A percentile compares a stretch with the other conserved stretches of the same genome.
Conservation (phyloP, 1,139 yeast genomes). For the Protomyces arabidopsidicola region DNA sequence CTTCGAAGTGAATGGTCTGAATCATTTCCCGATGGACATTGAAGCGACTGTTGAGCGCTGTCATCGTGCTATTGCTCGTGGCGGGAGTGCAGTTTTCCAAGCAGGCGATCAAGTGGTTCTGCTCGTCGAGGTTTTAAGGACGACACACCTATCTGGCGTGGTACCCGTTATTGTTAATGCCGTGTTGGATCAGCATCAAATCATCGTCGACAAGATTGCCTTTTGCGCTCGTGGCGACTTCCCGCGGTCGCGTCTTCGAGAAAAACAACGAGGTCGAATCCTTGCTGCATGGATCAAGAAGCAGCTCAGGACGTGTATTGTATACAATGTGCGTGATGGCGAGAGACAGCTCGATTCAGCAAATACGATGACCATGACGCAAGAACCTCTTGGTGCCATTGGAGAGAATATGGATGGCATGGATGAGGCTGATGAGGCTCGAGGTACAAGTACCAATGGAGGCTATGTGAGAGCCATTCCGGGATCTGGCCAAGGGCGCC, state of each 20-base stretch:
- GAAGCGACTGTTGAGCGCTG: conserved; percentile 69
- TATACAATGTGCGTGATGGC: conserved; percentile 19
- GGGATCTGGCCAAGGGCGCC: conserved; percentile 41
- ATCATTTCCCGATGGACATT: conserved; percentile 82
- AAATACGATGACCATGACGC: conserved; percentile 79
- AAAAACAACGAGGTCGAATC: conserved; percentile 69
- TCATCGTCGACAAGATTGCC: conserved; percentile 79
- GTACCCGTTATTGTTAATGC: conserved; percentile 80
- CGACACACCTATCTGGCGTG: conserved; percentile 56
- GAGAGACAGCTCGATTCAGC: conserved; percentile 57
- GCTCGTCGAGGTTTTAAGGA: conserved; percentile 57
- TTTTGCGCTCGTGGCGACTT: conserved; percentile 64
- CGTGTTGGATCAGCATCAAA: conserved; percentile 73
- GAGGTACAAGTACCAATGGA: conserved; percentile 37
- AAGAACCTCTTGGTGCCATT: conserved; percentile 43
- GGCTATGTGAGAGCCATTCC: conserved; percentile 54
- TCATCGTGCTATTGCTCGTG: conserved; percentile 55
- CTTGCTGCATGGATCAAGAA: conserved; percentile 53
- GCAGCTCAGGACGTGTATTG: conserved; percentile 37
- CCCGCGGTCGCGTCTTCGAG: conserved; percentile 67
- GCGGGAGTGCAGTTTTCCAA: conserved; percentile 66
- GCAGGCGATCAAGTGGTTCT: conserved; percentile 79
- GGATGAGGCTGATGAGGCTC: conserved; percentile 54
- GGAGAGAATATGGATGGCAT: conserved; percentile 42
- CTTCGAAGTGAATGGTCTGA: conserved; percentile 84